Evolutionary conservation across 306 rosid species (phyloP), one percentile per base, ranked within the genome.

Genomic region (Gleditsia sinensis): DNA sequence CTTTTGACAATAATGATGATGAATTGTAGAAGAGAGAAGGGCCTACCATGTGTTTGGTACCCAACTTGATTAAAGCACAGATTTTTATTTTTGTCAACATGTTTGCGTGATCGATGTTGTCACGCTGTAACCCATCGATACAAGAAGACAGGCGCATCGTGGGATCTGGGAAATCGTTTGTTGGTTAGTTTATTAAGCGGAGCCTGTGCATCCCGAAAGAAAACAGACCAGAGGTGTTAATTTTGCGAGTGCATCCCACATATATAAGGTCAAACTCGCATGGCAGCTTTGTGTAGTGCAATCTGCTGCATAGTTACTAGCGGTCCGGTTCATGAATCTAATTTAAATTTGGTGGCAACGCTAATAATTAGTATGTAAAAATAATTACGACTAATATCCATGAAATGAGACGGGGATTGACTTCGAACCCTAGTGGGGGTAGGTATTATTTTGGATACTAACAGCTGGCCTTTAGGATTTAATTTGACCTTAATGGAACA

Each of bases 11-110:
- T 16, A 9, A 23, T 28, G 55, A 3, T 48, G 63, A 17, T 21
- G 40, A 49, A 46, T 20, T 68, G 19, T 12, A 1, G 43, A 19
- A 70, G 25, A 36, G 30, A 57, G 42, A 24, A 23, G 69, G 81
- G 12, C 78, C 79, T 36, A 75, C 82, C 83, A 75, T 66, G 77
- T 74, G 74, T 16, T 33, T 67, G 27, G 59, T 76, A 67, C 71
- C 80, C 7, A 73, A 73, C 61, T 11, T 59, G 30, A 42, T 37
- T 37, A 9, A 9, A 4, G 4, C 43, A 7, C 10, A 7, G 6
- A 11, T 39, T 39, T 39, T 39, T 9, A 42, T 42, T 42, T 42
- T 42, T 42, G 48, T 42, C 3, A 16, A 40, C 46, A 11, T 40
- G 16, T 9, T 9, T 40, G 1, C 11, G 14, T n/a, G n/a, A n/a